Evolutionary conservation across 805 yeast genomes (phyloP), one percentile per base, ranked within the genome.

Genomic region (Monosporozyma servazzii): DNA sequence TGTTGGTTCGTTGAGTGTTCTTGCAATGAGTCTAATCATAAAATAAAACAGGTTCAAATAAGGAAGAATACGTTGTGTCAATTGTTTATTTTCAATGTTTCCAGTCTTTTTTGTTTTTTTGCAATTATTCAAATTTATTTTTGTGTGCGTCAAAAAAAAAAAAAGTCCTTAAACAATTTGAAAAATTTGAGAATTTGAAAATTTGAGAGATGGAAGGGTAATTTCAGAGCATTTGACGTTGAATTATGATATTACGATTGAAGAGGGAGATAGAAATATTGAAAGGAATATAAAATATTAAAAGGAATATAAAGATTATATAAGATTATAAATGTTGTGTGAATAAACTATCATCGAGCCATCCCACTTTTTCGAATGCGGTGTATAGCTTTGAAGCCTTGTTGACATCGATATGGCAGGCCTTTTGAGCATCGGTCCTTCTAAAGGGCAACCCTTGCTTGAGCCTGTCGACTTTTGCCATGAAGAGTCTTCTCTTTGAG

Each of bases 351-450:
- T 90, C 96, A 10, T 86, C 77, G 58, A 90, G 80, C 90, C 96
- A 87, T 43, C 96, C 97, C 48, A 86, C 91, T 64, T 79, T 80
- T 67, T 90, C 95, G 64, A 80, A 91, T 20, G 96, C 88, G 33
- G 93, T 93, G 71, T 78, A 90, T 51, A 90, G 72, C 56, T 96
- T 77, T 46, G 93, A 83, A 2, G 96, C 96, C 67, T 91, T 91
- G 69, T 91, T 91, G 40, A 90, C 97, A 69, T 91, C 97, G 57
- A 91, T 89, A 56, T 95, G 80, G 67, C 97, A 90, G 9, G 96
- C 96, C 73, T 91, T 91, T 71, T 90, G 97, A 8, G 96, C 95
- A 70, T 90, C 98, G 0, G 97, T 91, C 71, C 96, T 83, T 71
- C 96, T 82, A 70, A 90, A 90, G 27, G 90, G 89, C 62, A 81